Conservation (phyloP, 1,284 basidiomycete species). For the Tilletia walkeri region DNA sequence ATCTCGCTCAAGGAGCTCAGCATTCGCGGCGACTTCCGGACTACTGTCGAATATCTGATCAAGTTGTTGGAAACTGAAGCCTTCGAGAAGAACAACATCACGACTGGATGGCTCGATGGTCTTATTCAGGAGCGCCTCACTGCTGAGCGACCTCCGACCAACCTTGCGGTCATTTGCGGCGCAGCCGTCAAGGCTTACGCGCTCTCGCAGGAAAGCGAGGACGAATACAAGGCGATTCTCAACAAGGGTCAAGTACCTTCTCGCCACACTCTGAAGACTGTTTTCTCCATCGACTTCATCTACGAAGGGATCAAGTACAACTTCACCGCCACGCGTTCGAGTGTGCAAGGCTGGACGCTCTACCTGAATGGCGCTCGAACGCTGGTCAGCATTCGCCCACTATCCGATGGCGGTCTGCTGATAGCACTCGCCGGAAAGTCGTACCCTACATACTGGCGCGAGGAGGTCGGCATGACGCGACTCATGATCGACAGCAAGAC, state of each 20-base stretch:
- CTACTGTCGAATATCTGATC: constrained; percentile 91
- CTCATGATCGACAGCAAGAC: constrained; percentile 93
- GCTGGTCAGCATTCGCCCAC: constrained; percentile 62
- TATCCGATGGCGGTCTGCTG: constrained; percentile 92
- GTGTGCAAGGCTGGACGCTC: constrained; percentile 82
- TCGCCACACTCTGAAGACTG: constrained; percentile 90
- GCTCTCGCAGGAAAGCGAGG: constrained; percentile 81
- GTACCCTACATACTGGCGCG: constrained; percentile 97
- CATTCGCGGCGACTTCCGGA: constrained; percentile 98
- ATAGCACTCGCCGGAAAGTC: constrained; percentile 88
- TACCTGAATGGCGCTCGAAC: constrained; percentile 83
- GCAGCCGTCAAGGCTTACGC: constrained; percentile 91
- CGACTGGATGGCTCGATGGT: constrained; percentile 97
- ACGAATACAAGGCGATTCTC: constrained; percentile 89
- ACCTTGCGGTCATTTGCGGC: constrained; percentile 90
- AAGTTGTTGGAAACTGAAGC: constrained; percentile 94
- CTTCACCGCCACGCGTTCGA: constrained; percentile 90
- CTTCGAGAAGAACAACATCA: constrained; percentile 95
- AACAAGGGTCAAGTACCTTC: constrained; percentile 98
- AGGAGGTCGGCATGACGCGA: constrained; percentile 78
- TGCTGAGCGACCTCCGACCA: constrained; percentile 88
- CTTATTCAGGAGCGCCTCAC: constrained; percentile 93
- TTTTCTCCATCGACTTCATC: constrained; percentile 89
- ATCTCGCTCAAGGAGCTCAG: constrained; percentile 96
- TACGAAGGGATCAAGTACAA: constrained; percentile 95